Conservation (phyloP, 208 protist species). For the Crithidia expoeki region DNA sequence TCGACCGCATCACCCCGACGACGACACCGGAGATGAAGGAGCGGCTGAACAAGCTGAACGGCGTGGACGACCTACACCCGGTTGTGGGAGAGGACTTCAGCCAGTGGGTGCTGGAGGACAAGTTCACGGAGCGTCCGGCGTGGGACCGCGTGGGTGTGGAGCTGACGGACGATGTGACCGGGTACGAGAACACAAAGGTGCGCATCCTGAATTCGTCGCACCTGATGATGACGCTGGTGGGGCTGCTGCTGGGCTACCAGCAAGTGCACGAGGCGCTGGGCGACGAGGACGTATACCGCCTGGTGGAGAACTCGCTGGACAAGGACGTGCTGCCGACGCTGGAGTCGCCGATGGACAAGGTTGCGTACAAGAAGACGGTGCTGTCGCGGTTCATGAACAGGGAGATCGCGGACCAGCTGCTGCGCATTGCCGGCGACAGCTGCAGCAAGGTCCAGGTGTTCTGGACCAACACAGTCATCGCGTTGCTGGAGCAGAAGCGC, state of each 20-base stretch:
- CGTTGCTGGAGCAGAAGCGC: constrained; percentile 11
- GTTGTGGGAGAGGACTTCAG: constrained; percentile 51
- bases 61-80: constrained; percentile 32
- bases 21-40: constrained; percentile 35
- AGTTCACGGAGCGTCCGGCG: constrained; percentile 36
- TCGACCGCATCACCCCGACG: constrained; percentile 49
- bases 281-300: constrained; percentile 30
- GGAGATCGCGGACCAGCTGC: constrained; percentile 43
- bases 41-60: constrained; percentile 28
- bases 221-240: constrained; percentile 40
- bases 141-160: constrained; percentile 43
- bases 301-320: constrained; percentile 28
- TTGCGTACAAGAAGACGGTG: constrained; percentile 39
- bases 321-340: constrained; percentile 39
- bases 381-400: constrained; percentile 41
- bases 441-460: constrained; percentile 52
- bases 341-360: constrained; percentile 43
- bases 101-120: constrained; percentile 53
- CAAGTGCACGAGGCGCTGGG: constrained; percentile 38
- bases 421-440: constrained; percentile 43
- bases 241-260: constrained; percentile 40
- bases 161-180: constrained; percentile 35
- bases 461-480: constrained; percentile 41
- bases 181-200: constrained; percentile 45
- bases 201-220: constrained; percentile 53